Base-by-base conservation (phyloP, 352 stramenopile genomes). In the Phytophthora fragariae region DNA sequence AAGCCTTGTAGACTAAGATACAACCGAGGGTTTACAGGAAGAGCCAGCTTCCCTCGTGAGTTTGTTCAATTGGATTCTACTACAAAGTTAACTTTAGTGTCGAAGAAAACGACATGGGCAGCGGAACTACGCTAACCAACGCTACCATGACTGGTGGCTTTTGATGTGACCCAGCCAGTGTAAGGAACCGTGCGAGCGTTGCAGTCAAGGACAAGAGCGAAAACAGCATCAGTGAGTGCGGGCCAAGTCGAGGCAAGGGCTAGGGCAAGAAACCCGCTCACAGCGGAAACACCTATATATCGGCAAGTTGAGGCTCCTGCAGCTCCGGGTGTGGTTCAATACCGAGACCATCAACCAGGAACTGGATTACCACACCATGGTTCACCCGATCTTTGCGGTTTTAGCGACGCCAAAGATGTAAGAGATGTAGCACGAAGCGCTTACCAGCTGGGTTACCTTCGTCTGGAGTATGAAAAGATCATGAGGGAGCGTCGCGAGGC, bases 391-490 rank as follows among this genome's bases (percentile, higher is more conserved):
- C 35, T 63, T 71, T 29, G 37, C 24, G 3, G 64, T 60, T 12
- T 44, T 55, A 1, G 17, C 46, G 33, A 55, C 56, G 33, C 63
- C 63, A 1, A 70, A 70, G 55, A 55, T 53, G 15, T 31, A 63
- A 31, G 54, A 70, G n/a, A 70, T 46, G 1, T 72, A 56, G 46
- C 65, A 72, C 9, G 65, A 72, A 65, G 65, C 65, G 65, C 65
- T 67, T 59, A 72, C 50, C 27, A 37, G 65, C 2, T 72, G 65
- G 57, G 65, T 72, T 17, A 71, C 24, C 56, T 65, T 55, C 56
- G 47, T 29, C 46, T 71, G 5, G 65, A 67, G 29, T 62, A 72
- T 50, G 65, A 72, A 57, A 17, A 72, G 50, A 67, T 67, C 65
- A 72, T 66, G 65, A 31, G 44, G 39, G 66, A 58, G 66, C 58